Conservation (phyloP, 345 rosid species). For the Brassica cretica region DNA sequence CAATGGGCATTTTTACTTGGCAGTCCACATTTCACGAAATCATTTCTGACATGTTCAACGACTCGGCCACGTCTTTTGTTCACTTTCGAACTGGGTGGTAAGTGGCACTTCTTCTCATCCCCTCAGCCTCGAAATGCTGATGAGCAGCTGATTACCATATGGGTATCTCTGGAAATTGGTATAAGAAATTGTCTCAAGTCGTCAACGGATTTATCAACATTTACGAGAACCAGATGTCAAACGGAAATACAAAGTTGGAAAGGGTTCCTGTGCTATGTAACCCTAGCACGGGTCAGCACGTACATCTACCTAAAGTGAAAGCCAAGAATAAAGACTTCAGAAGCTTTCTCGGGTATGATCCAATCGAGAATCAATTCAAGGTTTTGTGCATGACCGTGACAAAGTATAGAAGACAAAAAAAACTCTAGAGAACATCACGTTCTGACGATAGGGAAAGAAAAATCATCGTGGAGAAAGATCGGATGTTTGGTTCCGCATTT, state of each 20-base stretch:
- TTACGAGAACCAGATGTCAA: neutral
- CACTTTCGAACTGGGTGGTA: neutral
- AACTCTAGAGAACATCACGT: neutral
- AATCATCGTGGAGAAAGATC: neutral
- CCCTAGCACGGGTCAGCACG: constrained; percentile 1
- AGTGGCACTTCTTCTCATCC: constrained; percentile 15
- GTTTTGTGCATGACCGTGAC: neutral
- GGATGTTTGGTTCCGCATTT: neutral
- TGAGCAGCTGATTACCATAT: neutral
- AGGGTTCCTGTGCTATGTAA: neutral
- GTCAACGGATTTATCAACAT: neutral
- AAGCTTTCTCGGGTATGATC: too few relatives aligned
- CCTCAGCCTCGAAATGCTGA: neutral
- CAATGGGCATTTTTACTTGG: neutral
- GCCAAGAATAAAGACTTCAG: too few relatives aligned
- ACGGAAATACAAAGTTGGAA: neutral
- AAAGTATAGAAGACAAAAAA: neutral
- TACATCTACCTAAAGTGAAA: too few relatives aligned
- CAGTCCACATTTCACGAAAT: neutral
- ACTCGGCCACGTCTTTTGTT: neutral
- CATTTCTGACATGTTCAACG: neutral
- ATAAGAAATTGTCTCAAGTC: neutral
- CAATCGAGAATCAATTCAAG: neutral
- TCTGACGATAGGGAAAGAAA: neutral
- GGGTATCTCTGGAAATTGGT: neutral